Evolutionary conservation across 768 basidiomycete species (phyloP).

Genomic region (Tulasnella sp.): DNA sequence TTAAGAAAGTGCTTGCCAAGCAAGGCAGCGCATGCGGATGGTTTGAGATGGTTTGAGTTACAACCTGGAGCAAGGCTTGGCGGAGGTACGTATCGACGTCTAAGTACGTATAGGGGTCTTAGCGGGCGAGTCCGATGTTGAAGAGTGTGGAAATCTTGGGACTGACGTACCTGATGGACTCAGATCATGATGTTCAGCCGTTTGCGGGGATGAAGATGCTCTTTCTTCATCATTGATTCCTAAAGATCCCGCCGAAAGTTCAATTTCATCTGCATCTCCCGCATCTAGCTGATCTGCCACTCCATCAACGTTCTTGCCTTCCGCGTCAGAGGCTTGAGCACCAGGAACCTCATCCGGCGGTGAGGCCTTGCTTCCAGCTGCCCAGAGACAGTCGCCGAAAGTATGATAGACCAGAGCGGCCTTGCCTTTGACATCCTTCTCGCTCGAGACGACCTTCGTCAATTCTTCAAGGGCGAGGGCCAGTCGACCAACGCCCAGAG

Average conservation of each 20-base stretch:
- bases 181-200: no score
- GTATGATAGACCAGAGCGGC: constrained; percentile 62
- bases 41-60: constrained; percentile 28
- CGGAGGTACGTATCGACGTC: constrained; percentile 52
- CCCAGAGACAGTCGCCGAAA: constrained; percentile 69
- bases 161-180: no score
- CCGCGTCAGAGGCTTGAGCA: no score
- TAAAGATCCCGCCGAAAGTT: no score
- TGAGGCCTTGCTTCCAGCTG: constrained; percentile 53
- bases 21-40: constrained; percentile 23
- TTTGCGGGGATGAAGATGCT: no score
- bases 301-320: no score
- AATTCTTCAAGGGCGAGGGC: constrained; percentile 44
- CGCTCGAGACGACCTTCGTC: constrained; percentile 16
- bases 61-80: constrained; percentile 52
- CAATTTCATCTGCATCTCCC: no score
- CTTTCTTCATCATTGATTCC: no score
- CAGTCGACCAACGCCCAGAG: constrained; percentile 68
- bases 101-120: constrained; percentile 17
- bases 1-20: constrained; percentile 39
- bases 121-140: no score
- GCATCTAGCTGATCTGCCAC: no score
- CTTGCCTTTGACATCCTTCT: constrained; percentile 55
- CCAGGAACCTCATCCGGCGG: constrained; percentile 32
- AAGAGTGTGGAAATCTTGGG: no score